Conservation (phyloP, 805 yeast genomes). For the Clavispora fructus region DNA sequence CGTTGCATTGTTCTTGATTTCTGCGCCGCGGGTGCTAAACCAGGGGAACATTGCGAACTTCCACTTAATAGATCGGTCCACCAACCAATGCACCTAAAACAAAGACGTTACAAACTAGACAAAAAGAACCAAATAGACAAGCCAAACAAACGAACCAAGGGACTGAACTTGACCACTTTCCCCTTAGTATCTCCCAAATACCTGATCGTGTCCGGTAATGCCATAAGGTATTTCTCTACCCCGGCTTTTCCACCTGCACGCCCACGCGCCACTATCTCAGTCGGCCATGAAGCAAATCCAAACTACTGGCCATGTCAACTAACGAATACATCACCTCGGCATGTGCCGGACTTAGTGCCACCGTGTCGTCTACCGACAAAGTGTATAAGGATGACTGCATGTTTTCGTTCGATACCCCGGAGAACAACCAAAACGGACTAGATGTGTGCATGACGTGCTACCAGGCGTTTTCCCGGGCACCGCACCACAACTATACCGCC, state of each 20-base stretch:
- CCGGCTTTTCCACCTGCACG: background rate
- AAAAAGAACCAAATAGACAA: too few relatives aligned
- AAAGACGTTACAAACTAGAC: too few relatives aligned
- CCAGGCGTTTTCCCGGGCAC: conserved; percentile 57
- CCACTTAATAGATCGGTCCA: too few relatives aligned
- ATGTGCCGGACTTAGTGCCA: conserved; percentile 15
- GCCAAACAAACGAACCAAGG: too few relatives aligned
- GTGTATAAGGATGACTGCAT: conserved; percentile 88
- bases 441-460: conserved; percentile 74
- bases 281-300: background rate
- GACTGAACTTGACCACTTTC: too few relatives aligned
- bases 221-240: background rate
- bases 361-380: conserved; percentile 19
- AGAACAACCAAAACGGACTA: conserved; percentile 46
- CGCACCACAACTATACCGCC: conserved; percentile 43
- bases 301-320: conserved; percentile 1
- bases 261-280: background rate
- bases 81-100: too few relatives aligned
- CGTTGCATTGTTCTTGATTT: background rate
- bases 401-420: conserved; percentile 73
- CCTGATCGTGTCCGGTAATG: background rate
- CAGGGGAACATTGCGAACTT: background rate
- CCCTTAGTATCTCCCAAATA: too few relatives aligned
- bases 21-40: background rate
- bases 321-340: conserved; percentile 4